A percentile compares a stretch with the other conserved stretches of the same genome.
Conservation (phyloP, 768 basidiomycete genomes). For the Calvatia gigantea region DNA sequence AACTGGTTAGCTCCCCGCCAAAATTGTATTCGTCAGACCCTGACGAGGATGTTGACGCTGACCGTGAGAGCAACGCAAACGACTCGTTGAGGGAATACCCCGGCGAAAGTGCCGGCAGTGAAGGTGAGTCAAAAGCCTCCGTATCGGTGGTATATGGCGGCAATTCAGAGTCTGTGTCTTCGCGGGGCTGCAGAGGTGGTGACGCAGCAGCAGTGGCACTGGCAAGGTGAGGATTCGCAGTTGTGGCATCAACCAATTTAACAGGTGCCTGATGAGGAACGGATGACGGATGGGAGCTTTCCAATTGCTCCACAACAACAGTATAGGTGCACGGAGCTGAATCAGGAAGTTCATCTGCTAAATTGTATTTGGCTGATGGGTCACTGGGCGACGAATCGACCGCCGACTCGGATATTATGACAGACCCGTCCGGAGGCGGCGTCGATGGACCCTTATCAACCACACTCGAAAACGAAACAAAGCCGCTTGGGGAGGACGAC, state of each 20-base stretch:
- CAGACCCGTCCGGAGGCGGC: not conserved
- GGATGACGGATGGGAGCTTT: not conserved
- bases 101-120: slow-evolving; percentile 30
- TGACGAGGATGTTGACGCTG: slow-evolving; percentile 32
- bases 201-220: not conserved
- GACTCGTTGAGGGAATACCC: slow-evolving; percentile 4
- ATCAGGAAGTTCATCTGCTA: not conserved
- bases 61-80: slow-evolving; percentile 35
- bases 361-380: not conserved
- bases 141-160: slow-evolving; percentile 16
- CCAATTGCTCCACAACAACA: not conserved
- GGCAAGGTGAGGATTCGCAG: not conserved
- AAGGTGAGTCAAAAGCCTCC: slow-evolving; percentile 19
- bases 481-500: not conserved
- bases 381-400: not conserved
- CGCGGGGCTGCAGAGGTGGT: not conserved
- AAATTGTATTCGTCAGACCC: slow-evolving; percentile 23
- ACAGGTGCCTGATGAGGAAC: not conserved
- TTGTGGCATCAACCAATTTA: not conserved
- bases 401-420: not conserved
- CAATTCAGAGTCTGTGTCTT: slow-evolving; percentile 12
- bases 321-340: not conserved
- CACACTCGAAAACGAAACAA: not conserved
- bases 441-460: not conserved
- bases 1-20: slow-evolving; percentile 6